Conservation (phyloP, 1,284 basidiomycete genomes). For the Hymenochaete sp. region DNA sequence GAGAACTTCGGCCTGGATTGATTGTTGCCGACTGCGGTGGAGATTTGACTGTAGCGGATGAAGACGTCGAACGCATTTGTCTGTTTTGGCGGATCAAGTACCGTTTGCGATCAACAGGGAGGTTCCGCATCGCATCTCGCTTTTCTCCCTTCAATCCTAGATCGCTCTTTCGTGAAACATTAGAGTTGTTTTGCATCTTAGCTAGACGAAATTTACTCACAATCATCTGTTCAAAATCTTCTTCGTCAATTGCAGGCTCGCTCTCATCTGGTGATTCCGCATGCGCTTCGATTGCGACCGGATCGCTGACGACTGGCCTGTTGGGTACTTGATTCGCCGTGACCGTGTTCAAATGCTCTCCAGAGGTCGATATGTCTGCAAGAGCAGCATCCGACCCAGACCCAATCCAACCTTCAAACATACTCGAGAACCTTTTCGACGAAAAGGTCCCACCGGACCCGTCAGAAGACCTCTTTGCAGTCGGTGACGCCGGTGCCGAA, state of each 20-base stretch:
- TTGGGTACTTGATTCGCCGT: too few relatives aligned
- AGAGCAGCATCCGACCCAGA: not conserved
- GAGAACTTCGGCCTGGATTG: slow-evolving; percentile 48
- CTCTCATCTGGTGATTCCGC: slow-evolving; percentile 8
- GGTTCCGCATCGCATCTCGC: slow-evolving; percentile 54
- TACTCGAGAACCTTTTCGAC: slow-evolving; percentile 14
- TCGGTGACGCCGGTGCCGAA: slow-evolving; percentile 20
- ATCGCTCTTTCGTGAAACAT: slow-evolving; percentile 43
- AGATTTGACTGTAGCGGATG: slow-evolving; percentile 25
- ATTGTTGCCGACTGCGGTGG: slow-evolving; percentile 43
- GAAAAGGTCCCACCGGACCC: slow-evolving; percentile 13
- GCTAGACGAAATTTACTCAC: slow-evolving; percentile 33
- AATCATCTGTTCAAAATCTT: slow-evolving; percentile 54
- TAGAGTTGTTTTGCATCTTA: not conserved
- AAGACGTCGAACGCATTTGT: slow-evolving; percentile 24
- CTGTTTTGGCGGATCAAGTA: slow-evolving; percentile 55
- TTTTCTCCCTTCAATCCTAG: slow-evolving; percentile 65
- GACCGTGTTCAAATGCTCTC: too few relatives aligned
- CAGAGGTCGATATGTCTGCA: too few relatives aligned
- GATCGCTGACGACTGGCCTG: slow-evolving; percentile 16
- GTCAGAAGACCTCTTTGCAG: slow-evolving; percentile 17
- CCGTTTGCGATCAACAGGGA: slow-evolving; percentile 59
- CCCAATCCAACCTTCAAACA: slow-evolving; percentile 17
- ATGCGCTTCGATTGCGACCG: slow-evolving; percentile 8
- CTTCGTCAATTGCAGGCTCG: slow-evolving; percentile 33